phyloP scores from a whole-genome alignment of 192 early-diverging fungal species.

The Allomyces macrogynus region DNA sequence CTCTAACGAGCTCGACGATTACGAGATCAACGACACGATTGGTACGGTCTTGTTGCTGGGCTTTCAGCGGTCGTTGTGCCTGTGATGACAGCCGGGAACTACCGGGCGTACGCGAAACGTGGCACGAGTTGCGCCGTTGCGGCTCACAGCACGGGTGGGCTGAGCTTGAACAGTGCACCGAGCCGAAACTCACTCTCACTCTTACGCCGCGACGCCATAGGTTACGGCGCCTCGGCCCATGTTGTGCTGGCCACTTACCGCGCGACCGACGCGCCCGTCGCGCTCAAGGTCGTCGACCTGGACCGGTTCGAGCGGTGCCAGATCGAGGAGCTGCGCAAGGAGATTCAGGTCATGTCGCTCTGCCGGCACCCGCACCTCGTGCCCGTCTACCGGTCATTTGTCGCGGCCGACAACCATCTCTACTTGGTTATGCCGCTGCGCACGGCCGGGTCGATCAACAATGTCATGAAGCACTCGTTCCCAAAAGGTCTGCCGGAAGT shows the following conservation, averaged over 20 bases:
- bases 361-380: conserved; percentile 68
- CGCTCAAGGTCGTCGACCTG: conserved; percentile 71
- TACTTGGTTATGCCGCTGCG: conserved; percentile 69
- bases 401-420: conserved; percentile 45
- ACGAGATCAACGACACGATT: too few relatives aligned
- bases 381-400: conserved; percentile 65
- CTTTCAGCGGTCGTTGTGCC: too few relatives aligned
- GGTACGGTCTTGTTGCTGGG: too few relatives aligned
- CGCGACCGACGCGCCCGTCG: conserved; percentile 41
- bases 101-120: too few relatives aligned
- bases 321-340: conserved; percentile 72
- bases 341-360: conserved; percentile 68
- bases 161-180: too few relatives aligned
- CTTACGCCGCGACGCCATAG: conserved; percentile 12
- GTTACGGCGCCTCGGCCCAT: conserved; percentile 73
- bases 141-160: too few relatives aligned
- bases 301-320: conserved; percentile 79
- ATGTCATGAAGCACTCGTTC: conserved; percentile 70
- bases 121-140: too few relatives aligned
- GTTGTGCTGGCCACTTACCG: conserved; percentile 63
- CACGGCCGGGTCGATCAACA: conserved; percentile 47
- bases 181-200: too few relatives aligned
- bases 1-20: too few relatives aligned
- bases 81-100: too few relatives aligned
- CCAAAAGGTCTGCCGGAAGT: conserved; percentile 64